phyloP scores from a whole-genome alignment of 345 rosid species.

The Anacardium occidentale region DNA sequence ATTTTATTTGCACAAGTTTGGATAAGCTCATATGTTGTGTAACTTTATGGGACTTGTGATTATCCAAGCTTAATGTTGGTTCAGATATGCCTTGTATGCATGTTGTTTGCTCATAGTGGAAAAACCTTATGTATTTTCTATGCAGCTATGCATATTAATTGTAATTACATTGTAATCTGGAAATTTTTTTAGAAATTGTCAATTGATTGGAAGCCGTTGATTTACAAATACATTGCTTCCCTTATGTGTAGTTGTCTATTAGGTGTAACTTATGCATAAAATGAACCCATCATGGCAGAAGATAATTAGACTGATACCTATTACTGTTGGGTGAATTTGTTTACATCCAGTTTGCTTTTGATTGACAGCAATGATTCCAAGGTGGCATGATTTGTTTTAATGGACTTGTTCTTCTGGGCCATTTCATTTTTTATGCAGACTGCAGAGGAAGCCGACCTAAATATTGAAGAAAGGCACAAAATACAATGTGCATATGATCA shows the following conservation, averaged over 20 bases:
- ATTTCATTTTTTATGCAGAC: constrained; percentile 38
- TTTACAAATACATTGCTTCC: not conserved
- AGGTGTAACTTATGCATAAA: not conserved
- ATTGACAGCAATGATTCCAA: not conserved
- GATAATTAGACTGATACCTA: not conserved
- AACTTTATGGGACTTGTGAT: constrained; percentile 1
- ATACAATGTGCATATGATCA: constrained; percentile 42
- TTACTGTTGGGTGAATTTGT: not conserved
- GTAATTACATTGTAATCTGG: too few relatives aligned
- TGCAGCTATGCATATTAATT: too few relatives aligned
- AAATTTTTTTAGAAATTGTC: not conserved
- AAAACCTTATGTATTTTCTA: too few relatives aligned
- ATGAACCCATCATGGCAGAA: not conserved
- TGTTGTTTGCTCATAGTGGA: too few relatives aligned
- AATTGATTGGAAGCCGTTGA: not conserved
- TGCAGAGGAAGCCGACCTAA: constrained; percentile 37
- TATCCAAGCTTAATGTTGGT: constrained; percentile 1
- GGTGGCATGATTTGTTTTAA: not conserved
- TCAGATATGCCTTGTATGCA: not conserved
- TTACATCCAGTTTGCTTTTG: not conserved
- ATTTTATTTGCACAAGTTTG: not conserved
- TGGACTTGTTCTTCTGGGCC: constrained; percentile 13
- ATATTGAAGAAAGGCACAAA: constrained; percentile 54
- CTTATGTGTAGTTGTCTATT: not conserved
- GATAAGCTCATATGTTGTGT: not conserved